Conservation (phyloP, 2,329 filamentous ascomycete genomes). For the Alternaria triticina region DNA sequence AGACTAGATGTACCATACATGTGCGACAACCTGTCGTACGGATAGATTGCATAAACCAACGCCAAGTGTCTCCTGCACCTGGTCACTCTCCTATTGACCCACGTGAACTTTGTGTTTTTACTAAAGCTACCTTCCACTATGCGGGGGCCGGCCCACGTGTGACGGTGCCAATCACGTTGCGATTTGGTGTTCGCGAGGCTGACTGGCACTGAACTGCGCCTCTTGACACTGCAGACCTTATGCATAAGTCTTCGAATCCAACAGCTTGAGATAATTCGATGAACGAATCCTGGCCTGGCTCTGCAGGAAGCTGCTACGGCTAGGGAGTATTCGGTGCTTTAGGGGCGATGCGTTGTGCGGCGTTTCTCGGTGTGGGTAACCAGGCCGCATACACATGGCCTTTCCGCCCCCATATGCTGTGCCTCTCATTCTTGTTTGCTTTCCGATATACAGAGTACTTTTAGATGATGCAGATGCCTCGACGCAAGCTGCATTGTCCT, state of each 20-base stretch:
- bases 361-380: constrained; percentile 1
- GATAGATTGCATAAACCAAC: constrained; percentile 13
- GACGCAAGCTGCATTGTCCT: constrained; percentile 10
- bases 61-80: constrained; percentile 2
- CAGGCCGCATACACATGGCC: constrained; percentile 13
- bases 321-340: constrained; percentile 10
- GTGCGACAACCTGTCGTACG: constrained; percentile 10
- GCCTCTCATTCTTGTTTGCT: constrained; percentile 15
- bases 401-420: constrained; percentile 21
- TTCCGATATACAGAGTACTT: constrained; percentile 10
- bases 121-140: constrained; percentile 1
- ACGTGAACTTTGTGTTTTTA: background rate
- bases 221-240: background rate
- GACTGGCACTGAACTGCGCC: background rate
- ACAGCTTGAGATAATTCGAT: background rate
- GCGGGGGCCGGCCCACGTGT: constrained; percentile 5
- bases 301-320: background rate
- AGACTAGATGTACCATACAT: constrained; percentile 8
- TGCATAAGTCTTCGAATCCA: constrained; percentile 1
- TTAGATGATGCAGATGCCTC: constrained; percentile 4
- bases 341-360: constrained; percentile 10
- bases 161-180: constrained; percentile 13
- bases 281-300: background rate
- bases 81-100: constrained; percentile 1
- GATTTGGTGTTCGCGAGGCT: constrained; percentile 2